phyloP scores from a whole-genome alignment of 2,329 filamentous ascomycete genomes.

The Geosmithia flava region DNA sequence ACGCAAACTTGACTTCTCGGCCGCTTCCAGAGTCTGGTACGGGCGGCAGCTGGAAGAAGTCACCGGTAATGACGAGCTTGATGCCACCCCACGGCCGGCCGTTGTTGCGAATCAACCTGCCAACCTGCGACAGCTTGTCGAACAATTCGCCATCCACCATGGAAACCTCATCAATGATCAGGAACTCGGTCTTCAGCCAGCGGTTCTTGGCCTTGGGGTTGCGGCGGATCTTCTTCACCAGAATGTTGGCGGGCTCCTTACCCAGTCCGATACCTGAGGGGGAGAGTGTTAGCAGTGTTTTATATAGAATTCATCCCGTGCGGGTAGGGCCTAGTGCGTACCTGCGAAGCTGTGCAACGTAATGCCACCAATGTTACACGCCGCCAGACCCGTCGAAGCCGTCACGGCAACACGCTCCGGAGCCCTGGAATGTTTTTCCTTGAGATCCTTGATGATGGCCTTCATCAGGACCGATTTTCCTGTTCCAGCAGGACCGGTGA shows the following conservation, averaged over 20 bases:
- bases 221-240: slow-evolving; percentile 82
- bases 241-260: slow-evolving; percentile 68
- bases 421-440: slow-evolving; percentile 62
- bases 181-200: slow-evolving; percentile 78
- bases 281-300: not conserved
- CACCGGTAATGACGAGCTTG: slow-evolving; percentile 87
- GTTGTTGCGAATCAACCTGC: slow-evolving; percentile 76
- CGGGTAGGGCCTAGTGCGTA: slow-evolving; percentile 4
- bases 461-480: slow-evolving; percentile 95
- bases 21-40: slow-evolving; percentile 63
- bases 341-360: slow-evolving; percentile 94
- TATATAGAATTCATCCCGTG: not conserved
- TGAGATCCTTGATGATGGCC: slow-evolving; percentile 73
- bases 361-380: slow-evolving; percentile 92
- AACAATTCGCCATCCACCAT: slow-evolving; percentile 98
- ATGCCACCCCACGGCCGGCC: slow-evolving; percentile 91
- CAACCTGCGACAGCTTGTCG: slow-evolving; percentile 87
- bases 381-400: slow-evolving; percentile 88
- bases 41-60: slow-evolving; percentile 94
- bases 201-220: slow-evolving; percentile 80
- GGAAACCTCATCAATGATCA: slow-evolving; percentile 90
- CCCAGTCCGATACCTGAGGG: slow-evolving; percentile 63
- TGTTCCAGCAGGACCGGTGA: slow-evolving; percentile 91
- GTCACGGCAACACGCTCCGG: slow-evolving; percentile 84
- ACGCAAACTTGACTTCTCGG: slow-evolving; percentile 71